Evolutionary conservation across 2,329 filamentous ascomycete species (phyloP).

Genomic region (Neonectria sp.): DNA sequence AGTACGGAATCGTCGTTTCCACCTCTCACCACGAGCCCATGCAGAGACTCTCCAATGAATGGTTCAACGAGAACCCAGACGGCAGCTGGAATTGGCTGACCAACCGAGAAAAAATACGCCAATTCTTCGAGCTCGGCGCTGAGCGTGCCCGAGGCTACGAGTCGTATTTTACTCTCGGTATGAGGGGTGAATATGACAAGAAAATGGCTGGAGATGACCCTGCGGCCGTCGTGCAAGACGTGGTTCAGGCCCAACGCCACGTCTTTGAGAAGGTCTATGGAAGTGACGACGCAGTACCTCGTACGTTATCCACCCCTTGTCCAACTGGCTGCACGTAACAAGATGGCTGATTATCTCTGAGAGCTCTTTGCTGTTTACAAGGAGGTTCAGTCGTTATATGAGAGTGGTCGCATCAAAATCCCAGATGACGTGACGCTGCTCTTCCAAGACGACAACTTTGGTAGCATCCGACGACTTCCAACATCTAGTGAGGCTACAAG

Average conservation of each 20-base stretch:
- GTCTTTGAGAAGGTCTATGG: constrained; percentile 69
- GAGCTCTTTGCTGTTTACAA: constrained; percentile 76
- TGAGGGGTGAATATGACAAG: constrained; percentile 73
- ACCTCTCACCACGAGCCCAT: constrained; percentile 78
- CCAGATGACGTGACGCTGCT: constrained; percentile 73
- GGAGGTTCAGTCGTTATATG: constrained; percentile 73
- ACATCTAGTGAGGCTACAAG: constrained; percentile 66
- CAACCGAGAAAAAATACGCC: constrained; percentile 68
- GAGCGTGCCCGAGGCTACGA: constrained; percentile 69
- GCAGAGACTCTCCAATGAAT: constrained; percentile 70
- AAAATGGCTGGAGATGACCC: constrained; percentile 66
- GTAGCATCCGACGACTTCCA: constrained; percentile 70
- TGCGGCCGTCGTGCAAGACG: constrained; percentile 65
- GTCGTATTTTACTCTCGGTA: constrained; percentile 70
- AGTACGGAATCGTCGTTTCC: constrained; percentile 75
- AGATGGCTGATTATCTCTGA: constrained; percentile 34
- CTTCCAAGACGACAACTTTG: constrained; percentile 74
- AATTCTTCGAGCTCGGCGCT: constrained; percentile 71
- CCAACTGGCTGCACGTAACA: too few relatives aligned
- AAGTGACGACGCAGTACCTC: constrained; percentile 56
- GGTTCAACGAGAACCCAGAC: constrained; percentile 54
- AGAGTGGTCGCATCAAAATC: constrained; percentile 66
- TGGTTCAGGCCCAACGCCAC: constrained; percentile 68
- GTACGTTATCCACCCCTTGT: constrained; percentile 47
- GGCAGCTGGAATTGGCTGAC: constrained; percentile 74